Percentiles rank a stretch among this genome's conserved stretches.
phyloP scores from a whole-genome alignment of 2,329 filamentous ascomycete genomes.

The Xylaria sp. region DNA sequence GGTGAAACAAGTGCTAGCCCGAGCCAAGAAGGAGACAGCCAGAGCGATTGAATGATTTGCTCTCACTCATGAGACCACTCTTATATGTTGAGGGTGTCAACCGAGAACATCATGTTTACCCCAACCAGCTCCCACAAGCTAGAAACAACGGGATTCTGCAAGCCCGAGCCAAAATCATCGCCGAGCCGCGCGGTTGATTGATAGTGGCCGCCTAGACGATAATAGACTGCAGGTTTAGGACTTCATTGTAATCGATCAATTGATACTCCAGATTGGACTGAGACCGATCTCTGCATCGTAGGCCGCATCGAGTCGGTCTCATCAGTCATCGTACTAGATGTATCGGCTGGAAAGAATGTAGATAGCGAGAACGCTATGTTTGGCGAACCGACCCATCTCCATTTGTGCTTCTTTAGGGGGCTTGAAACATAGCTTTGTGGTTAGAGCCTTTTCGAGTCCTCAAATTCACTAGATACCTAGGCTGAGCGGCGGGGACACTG shows the following conservation, averaged over 20 bases:
- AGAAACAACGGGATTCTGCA: background rate
- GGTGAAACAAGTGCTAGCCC: background rate
- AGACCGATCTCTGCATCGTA: no score
- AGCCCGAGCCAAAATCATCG: background rate
- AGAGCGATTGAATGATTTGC: background rate
- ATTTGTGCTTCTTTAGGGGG: background rate
- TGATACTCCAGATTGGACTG: no score
- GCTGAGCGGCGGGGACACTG: background rate
- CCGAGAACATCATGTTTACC: background rate
- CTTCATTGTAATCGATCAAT: background rate
- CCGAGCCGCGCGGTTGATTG: background rate
- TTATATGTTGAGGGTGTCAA: background rate
- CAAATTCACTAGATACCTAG: no score
- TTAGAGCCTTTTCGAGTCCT: background rate
- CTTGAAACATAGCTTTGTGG: background rate
- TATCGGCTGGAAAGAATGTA: background rate
- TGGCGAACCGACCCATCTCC: background rate
- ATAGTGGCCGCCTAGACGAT: no score
- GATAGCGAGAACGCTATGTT: background rate
- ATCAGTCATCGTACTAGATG: background rate
- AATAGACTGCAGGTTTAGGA: background rate
- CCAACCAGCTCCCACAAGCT: background rate
- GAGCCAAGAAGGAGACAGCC: background rate
- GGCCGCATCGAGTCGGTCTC: no score
- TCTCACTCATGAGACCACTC: background rate